These are phyloP conservation scores for Erythrobasidium hasegawianum DNA, from an alignment of 1,284 basidiomycete species.

Conservation along the genomic window DNA sequence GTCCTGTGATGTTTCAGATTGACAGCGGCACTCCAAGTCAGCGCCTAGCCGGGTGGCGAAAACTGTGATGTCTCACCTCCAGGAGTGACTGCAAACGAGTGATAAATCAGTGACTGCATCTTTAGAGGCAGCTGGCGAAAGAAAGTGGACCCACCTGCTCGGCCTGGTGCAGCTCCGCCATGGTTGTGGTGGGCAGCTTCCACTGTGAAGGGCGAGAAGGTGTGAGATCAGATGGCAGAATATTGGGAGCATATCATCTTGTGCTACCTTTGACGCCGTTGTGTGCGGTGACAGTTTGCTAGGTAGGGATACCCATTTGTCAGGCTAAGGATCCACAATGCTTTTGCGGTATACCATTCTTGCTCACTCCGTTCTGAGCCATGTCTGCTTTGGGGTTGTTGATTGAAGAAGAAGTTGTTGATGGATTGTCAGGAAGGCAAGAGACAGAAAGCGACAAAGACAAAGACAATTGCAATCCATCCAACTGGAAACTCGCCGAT, in stretches of 20 bases:
- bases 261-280: conserved; percentile 27
- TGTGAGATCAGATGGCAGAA: neutral
- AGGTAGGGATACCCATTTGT: too few relatives aligned
- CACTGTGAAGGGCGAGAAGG: neutral
- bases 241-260: neutral
- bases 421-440: too few relatives aligned
- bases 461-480: too few relatives aligned
- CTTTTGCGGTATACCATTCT: too few relatives aligned
- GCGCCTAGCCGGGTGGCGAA: neutral
- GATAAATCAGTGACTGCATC: neutral
- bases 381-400: too few relatives aligned
- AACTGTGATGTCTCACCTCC: neutral
- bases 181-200: conserved; percentile 3
- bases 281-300: conserved; percentile 26
- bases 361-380: too few relatives aligned
- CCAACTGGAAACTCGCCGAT: too few relatives aligned
- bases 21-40: neutral
- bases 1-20: conserved; percentile 9
- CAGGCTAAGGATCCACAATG: too few relatives aligned
- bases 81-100: conserved; percentile 2
- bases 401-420: too few relatives aligned
- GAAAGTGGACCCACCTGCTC: neutral
- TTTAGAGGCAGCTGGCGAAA: neutral
- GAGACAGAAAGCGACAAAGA: too few relatives aligned
- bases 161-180: conserved; percentile 4